Conservation (phyloP, 805 yeast species). For the Saccharomycodes ludwigii region DNA sequence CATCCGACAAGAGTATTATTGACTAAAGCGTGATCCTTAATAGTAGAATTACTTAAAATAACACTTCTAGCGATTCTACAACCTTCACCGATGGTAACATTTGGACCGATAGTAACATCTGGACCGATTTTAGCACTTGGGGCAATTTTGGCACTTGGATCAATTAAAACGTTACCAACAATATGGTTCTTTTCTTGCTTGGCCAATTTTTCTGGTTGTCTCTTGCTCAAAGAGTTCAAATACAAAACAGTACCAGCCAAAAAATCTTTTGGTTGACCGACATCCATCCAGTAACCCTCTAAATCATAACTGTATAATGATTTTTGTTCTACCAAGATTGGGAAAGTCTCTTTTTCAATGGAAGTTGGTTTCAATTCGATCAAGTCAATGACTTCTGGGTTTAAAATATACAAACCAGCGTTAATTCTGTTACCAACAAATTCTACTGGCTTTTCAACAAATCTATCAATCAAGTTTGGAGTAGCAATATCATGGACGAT, state of each 20-base stretch:
- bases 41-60: constrained; percentile 76
- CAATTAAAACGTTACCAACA: constrained; percentile 84
- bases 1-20: constrained; percentile 97
- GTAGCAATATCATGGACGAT: constrained; percentile 94
- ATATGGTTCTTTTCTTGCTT: constrained; percentile 52
- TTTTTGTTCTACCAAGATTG: constrained; percentile 79
- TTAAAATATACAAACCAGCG: constrained; percentile 96
- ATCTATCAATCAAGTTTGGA: constrained; percentile 93
- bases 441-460: constrained; percentile 98
- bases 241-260: constrained; percentile 89
- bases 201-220: constrained; percentile 57
- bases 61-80: constrained; percentile 96
- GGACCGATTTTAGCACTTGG: constrained; percentile 95
- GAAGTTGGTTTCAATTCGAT: constrained; percentile 98
- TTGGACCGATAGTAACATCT: constrained; percentile 94
- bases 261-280: constrained; percentile 99
- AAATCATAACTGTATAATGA: constrained; percentile 89
- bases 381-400: constrained; percentile 93
- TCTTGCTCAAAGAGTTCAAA: constrained; percentile 76
- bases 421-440: constrained; percentile 99
- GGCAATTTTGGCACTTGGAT: constrained; percentile 89
- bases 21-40: constrained; percentile 96
- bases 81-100: constrained; percentile 93
- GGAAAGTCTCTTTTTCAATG: constrained; percentile 99
- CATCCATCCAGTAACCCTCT: constrained; percentile 99